Percentiles rank a stretch among this genome's conserved stretches.
These are phyloP conservation scores for Mycogone perniciosa DNA, from an alignment of 2,329 filamentous ascomycete genomes.

Conservation along the genomic window DNA sequence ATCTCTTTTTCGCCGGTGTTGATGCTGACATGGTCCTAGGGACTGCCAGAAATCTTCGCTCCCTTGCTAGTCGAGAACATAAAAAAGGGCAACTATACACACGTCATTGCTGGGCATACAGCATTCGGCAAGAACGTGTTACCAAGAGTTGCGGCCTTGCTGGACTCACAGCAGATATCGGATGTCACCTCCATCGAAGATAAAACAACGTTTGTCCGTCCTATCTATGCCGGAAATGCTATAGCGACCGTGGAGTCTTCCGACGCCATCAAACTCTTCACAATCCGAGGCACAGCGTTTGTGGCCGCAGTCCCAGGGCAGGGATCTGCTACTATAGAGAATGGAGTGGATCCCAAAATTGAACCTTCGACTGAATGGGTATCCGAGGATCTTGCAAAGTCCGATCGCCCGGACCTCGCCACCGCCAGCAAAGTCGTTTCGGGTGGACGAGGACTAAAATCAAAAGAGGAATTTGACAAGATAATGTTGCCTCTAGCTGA, in stretches of 20 bases:
- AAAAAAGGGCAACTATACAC: conserved; percentile 89
- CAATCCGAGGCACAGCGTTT: conserved; percentile 90
- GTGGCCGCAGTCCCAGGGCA: conserved; percentile 63
- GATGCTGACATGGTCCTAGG: conserved; percentile 40
- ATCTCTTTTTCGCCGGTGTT: background rate
- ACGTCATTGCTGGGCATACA: conserved; percentile 84
- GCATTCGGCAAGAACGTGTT: conserved; percentile 95
- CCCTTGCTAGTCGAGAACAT: conserved; percentile 91
- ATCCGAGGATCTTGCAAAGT: conserved; percentile 86
- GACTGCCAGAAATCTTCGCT: conserved; percentile 90
- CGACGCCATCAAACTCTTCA: conserved; percentile 81
- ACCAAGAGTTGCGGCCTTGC: conserved; percentile 81
- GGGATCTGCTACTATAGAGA: conserved; percentile 69
- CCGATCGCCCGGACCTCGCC: conserved; percentile 85
- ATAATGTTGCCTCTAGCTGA: conserved; percentile 91
- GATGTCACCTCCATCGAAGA: conserved; percentile 82
- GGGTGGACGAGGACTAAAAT: conserved; percentile 90
- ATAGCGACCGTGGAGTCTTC: conserved; percentile 91
- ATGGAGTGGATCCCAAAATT: conserved; percentile 76
- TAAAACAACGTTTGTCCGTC: conserved; percentile 91
- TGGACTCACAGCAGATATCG: conserved; percentile 90
- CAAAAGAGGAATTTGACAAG: conserved; percentile 93
- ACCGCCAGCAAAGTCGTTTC: conserved; percentile 89
- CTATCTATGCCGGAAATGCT: conserved; percentile 96
- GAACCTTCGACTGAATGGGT: conserved; percentile 77